Evolutionary conservation across 805 yeast genomes (phyloP).

Genomic region (Teunomyces panamensis): DNA sequence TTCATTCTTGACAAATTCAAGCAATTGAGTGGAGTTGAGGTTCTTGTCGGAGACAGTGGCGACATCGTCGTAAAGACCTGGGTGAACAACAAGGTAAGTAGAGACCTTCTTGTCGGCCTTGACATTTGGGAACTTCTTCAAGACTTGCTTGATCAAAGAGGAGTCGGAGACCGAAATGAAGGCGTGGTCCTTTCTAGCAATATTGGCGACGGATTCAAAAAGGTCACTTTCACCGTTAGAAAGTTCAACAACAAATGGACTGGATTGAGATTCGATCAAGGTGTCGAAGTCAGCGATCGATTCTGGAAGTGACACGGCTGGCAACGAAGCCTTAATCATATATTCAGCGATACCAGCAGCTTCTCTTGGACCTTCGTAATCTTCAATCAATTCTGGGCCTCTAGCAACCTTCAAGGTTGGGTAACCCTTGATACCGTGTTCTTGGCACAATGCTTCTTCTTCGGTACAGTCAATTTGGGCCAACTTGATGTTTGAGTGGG

Average conservation of each 20-base stretch:
- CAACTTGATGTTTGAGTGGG: constrained; percentile 57
- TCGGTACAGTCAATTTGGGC: constrained; percentile 87
- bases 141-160: constrained; percentile 37
- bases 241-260: constrained; percentile 58
- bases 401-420: constrained; percentile 81
- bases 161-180: constrained; percentile 52
- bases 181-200: constrained; percentile 58
- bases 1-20: constrained; percentile 55
- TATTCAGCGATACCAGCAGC: constrained; percentile 73
- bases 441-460: constrained; percentile 66
- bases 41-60: constrained; percentile 43
- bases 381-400: constrained; percentile 46
- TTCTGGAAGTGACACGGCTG: constrained; percentile 52
- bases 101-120: constrained; percentile 23
- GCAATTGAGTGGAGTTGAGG: constrained; percentile 34
- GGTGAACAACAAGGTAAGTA: constrained; percentile 47
- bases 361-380: constrained; percentile 83
- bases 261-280: constrained; percentile 45
- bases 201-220: constrained; percentile 60
- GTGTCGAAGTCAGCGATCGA: constrained; percentile 50
- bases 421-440: constrained; percentile 71
- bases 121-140: constrained; percentile 27
- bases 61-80: constrained; percentile 40
- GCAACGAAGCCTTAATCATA: constrained; percentile 80
- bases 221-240: constrained; percentile 20